Percentiles rank a stretch among this genome's conserved stretches.
Conservation (phyloP, 306 rosid genomes). For the Astragalus membranaceus region DNA sequence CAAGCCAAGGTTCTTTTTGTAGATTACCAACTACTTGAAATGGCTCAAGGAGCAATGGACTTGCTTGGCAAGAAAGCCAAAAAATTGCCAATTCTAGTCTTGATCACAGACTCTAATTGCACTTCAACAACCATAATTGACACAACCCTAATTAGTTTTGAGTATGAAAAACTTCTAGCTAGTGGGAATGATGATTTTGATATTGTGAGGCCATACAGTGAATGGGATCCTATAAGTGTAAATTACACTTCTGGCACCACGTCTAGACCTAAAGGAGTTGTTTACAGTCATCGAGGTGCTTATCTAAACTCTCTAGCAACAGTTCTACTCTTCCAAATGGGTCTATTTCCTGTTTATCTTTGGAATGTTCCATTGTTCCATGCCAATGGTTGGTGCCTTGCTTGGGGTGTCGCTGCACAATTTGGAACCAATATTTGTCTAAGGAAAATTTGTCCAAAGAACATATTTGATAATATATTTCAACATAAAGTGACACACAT, state of each 20-base stretch:
- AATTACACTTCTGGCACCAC: constrained; percentile 94
- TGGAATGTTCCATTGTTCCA: constrained; percentile 92
- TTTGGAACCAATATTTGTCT: constrained; percentile 63
- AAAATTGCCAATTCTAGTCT: constrained; percentile 47
- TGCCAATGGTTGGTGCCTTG: constrained; percentile 79
- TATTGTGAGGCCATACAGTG: constrained; percentile 48
- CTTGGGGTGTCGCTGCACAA: constrained; percentile 77
- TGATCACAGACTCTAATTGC: constrained; percentile 37
- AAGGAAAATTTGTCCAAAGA: constrained; percentile 52
- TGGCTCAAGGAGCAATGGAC: constrained; percentile 48
- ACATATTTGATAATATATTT: constrained; percentile 43
- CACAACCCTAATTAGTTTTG: constrained; percentile 28
- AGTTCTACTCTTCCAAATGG: constrained; percentile 55
- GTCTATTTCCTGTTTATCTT: constrained; percentile 63
- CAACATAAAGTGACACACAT: constrained; percentile 58
- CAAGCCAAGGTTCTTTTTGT: constrained; percentile 62
- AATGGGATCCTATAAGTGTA: constrained; percentile 76
- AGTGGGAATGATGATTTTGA: constrained; percentile 42
- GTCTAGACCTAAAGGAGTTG: constrained; percentile 86
- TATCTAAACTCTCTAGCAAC: constrained; percentile 71
- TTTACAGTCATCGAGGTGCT: constrained; percentile 77
- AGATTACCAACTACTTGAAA: constrained; percentile 51
- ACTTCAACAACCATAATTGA: constrained; percentile 16
- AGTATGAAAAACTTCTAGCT: constrained; percentile 53
- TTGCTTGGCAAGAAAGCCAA: constrained; percentile 19